Conservation (phyloP, 331 rosid species). For the Spiraea crenata region DNA sequence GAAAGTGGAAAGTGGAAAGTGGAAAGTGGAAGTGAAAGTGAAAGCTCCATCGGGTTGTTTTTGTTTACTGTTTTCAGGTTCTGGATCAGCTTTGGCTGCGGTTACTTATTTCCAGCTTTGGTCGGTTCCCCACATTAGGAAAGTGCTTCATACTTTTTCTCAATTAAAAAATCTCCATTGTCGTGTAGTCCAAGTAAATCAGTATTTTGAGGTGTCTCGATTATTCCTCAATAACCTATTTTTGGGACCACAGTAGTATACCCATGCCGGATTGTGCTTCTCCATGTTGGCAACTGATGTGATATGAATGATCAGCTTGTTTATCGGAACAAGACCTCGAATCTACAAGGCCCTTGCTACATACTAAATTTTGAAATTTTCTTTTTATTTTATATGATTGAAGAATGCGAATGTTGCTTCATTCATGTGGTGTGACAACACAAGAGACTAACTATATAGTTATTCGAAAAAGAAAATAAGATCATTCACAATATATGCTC, state of each 20-base stretch:
- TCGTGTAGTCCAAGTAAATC: too few species aligned
- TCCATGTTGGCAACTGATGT: too few species aligned
- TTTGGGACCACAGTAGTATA: too few species aligned
- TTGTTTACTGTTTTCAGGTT: not conserved
- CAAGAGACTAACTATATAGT: not conserved
- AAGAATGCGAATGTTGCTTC: too few species aligned
- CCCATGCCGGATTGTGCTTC: too few species aligned
- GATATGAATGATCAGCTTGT: not conserved
- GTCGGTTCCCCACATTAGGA: not conserved
- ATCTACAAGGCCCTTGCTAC: not conserved
- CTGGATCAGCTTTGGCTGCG: not conserved
- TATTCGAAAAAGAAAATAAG: not conserved
- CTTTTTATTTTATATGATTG: too few species aligned
- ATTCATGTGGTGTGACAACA: not conserved
- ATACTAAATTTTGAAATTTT: too few species aligned
- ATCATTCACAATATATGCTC: not conserved
- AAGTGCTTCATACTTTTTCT: not conserved
- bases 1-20: too few species aligned
- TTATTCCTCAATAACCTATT: too few species aligned
- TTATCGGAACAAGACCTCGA: not conserved
- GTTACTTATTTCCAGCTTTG: not conserved
- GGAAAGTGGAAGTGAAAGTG: not conserved
- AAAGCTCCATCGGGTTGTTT: not conserved
- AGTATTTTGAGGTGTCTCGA: too few species aligned
- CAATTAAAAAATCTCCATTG: too few species aligned